phyloP scores from a whole-genome alignment of 345 rosid genomes.

The Populus euphratica region DNA sequence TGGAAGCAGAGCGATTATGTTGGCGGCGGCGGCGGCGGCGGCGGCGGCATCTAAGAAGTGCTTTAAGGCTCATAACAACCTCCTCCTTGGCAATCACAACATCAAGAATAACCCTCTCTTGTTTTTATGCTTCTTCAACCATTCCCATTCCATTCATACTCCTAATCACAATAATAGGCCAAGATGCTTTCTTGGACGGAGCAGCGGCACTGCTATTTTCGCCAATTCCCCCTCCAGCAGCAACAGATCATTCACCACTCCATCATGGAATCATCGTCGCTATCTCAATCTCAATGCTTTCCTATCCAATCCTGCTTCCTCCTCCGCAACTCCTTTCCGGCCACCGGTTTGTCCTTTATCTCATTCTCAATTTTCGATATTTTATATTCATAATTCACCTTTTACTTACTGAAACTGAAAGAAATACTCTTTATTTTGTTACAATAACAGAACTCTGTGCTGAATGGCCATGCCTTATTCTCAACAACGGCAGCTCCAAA shows the following conservation, averaged over 20 bases:
- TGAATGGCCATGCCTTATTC: conserved; percentile 37
- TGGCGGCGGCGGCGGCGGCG: background rate
- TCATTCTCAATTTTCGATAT: background rate
- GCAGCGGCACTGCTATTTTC: background rate
- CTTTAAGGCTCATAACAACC: background rate
- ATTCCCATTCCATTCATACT: background rate
- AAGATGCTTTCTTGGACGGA: background rate
- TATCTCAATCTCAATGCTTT: background rate
- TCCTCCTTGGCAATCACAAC: background rate
- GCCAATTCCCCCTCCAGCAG: background rate
- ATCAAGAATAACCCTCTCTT: background rate
- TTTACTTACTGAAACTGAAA: too few species aligned
- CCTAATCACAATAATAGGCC: background rate
- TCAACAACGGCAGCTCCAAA: conserved; percentile 37
- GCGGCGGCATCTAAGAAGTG: background rate
- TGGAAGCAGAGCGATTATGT: background rate
- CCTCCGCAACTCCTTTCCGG: background rate
- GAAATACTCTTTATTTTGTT: background rate
- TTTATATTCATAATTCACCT: background rate
- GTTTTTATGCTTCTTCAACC: background rate
- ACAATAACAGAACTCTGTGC: conserved; percentile 31
- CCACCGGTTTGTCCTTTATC: conserved; percentile 11
- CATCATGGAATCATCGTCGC: background rate
- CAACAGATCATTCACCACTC: background rate
- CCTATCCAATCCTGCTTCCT: background rate